These are phyloP conservation scores for Thalassiosira mediterranea DNA, from an alignment of 352 stramenopile genomes.

Conservation along the genomic window DNA sequence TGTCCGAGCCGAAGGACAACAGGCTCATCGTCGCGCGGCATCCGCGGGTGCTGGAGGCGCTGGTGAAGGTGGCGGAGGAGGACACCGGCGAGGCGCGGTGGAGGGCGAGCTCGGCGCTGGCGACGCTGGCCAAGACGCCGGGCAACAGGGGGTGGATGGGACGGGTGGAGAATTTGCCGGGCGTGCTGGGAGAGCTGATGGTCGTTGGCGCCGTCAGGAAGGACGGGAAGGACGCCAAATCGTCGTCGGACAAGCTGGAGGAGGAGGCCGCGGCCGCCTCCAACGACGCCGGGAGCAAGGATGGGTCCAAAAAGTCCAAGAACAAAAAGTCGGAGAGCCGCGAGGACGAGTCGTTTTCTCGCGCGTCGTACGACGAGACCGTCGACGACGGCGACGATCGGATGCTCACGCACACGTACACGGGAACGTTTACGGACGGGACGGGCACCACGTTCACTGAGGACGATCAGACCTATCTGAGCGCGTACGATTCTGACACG, in stretches of 20 bases:
- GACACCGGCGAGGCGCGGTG: conserved; percentile 65
- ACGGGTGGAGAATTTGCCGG: conserved; percentile 38
- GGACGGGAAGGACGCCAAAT: conserved; percentile 3
- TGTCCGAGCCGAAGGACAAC: conserved; percentile 73
- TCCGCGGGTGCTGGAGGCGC: conserved; percentile 45
- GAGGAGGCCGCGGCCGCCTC: conserved; percentile 5
- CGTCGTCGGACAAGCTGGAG: too few relatives aligned
- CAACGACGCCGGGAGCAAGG: background rate
- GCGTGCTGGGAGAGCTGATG: conserved; percentile 52
- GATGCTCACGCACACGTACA: conserved; percentile 35
- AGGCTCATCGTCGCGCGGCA: conserved; percentile 60
- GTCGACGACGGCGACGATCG: conserved; percentile 30
- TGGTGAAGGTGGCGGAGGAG: conserved; percentile 65
- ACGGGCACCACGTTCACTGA: conserved; percentile 25
- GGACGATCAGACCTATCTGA: conserved; percentile 29
- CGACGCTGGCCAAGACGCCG: conserved; percentile 64
- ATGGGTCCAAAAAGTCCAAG: conserved; percentile 10
- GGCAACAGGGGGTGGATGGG: conserved; percentile 62
- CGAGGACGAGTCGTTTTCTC: conserved; percentile 13
- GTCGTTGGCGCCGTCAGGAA: conserved; percentile 8
- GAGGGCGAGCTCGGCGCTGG: conserved; percentile 60
- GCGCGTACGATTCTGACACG: conserved; percentile 20
- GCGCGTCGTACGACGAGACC: conserved; percentile 14
- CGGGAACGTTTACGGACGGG: conserved; percentile 30
- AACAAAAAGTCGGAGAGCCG: conserved; percentile 5